These are phyloP conservation scores for Xanthoconium stramineum DNA, from an alignment of 768 basidiomycete species.

Conservation along the genomic window DNA sequence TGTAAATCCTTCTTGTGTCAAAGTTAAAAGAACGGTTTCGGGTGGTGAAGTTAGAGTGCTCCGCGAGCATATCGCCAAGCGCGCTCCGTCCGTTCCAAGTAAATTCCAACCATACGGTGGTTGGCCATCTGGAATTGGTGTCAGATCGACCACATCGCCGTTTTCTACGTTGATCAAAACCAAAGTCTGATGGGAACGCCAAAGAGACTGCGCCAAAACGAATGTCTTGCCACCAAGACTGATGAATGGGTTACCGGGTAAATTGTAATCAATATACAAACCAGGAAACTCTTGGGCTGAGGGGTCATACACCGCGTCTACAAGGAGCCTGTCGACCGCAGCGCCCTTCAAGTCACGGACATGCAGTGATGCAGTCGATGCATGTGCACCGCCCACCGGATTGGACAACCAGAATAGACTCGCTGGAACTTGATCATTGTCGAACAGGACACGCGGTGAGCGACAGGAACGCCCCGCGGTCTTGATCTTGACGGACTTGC, in stretches of 20 bases:
- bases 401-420: constrained; percentile 54
- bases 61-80: constrained; percentile 44
- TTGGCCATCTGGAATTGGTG: constrained; percentile 8
- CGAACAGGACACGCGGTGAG: constrained; percentile 51
- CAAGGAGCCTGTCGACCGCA: constrained; percentile 27
- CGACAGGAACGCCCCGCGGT: constrained; percentile 47
- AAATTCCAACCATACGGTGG: constrained; percentile 53
- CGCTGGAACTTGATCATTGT: constrained; percentile 18
- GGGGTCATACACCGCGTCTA: constrained; percentile 42
- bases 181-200: constrained; percentile 53
- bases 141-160: constrained; percentile 39
- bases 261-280: constrained; percentile 50
- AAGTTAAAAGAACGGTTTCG: constrained; percentile 47
- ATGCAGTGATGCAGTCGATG: constrained; percentile 52
- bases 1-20: constrained; percentile 22
- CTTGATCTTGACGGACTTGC: constrained; percentile 35
- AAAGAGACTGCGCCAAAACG: constrained; percentile 44
- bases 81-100: constrained; percentile 44
- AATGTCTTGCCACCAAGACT: constrained; percentile 7
- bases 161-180: constrained; percentile 41
- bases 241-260: constrained; percentile 44
- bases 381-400: constrained; percentile 56
- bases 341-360: constrained; percentile 34
- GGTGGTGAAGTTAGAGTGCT: constrained; percentile 47
- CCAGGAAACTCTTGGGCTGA: constrained; percentile 53